phyloP scores from a whole-genome alignment of 139 green algal genomes.

The Axilococcus clingmanii region DNA sequence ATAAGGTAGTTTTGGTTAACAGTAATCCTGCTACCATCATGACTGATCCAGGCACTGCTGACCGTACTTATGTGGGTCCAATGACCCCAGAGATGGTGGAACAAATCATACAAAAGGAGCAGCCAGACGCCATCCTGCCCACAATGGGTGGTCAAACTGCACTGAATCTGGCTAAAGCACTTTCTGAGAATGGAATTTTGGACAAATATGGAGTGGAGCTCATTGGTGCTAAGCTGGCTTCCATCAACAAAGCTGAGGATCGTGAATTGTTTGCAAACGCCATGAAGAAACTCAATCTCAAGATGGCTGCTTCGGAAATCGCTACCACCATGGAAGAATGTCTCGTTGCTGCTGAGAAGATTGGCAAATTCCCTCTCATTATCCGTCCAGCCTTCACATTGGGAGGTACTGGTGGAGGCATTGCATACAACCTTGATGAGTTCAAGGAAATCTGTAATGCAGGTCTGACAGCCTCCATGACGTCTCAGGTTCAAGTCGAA shows the following conservation, averaged over 20 bases:
- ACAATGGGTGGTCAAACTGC: conserved; percentile 98
- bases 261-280: conserved; percentile 92
- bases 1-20: conserved; percentile 94
- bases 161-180: conserved; percentile 91
- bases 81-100: conserved; percentile 92
- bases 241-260: conserved; percentile 97
- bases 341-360: conserved; percentile 13
- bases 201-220: conserved; percentile 92
- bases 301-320: conserved; percentile 40
- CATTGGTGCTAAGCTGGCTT: conserved; percentile 96
- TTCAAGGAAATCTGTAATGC: conserved; percentile 67
- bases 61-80: conserved; percentile 94
- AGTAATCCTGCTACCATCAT: conserved; percentile 99
- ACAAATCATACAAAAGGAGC: conserved; percentile 73
- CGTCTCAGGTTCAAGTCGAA: conserved; percentile 81
- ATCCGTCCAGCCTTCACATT: conserved; percentile 98
- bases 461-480: conserved; percentile 86
- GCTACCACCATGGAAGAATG: conserved; percentile 45
- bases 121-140: conserved; percentile 92
- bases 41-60: conserved; percentile 95
- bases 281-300: conserved; percentile 76
- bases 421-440: conserved; percentile 99
- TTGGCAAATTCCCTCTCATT: conserved; percentile 87
- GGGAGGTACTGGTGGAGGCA: conserved; percentile 92
- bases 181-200: conserved; percentile 83